phyloP scores from a whole-genome alignment of 345 rosid genomes.

The Acer saccharum region DNA sequence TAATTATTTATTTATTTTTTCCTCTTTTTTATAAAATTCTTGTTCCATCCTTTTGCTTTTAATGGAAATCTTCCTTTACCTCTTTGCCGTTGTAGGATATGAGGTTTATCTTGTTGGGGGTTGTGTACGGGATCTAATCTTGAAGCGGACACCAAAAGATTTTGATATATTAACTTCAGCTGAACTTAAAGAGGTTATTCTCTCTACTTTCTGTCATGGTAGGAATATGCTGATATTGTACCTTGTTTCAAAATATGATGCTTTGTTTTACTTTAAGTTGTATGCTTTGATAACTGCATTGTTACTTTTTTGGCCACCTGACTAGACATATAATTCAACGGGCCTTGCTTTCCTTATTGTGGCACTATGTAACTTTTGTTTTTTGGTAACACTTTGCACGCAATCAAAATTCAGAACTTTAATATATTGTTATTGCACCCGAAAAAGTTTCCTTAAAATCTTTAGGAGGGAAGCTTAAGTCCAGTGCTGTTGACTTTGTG shows the following conservation, averaged over 20 bases:
- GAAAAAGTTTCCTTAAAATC: not conserved
- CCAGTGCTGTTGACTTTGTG: not conserved
- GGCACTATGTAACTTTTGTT: not conserved
- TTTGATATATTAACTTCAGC: slow-evolving; percentile 91
- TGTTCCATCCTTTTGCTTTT: not conserved
- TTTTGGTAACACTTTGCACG: not conserved
- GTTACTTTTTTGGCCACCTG: not conserved
- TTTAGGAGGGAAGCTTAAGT: not conserved
- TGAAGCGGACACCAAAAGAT: slow-evolving; percentile 83
- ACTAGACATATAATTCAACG: not conserved
- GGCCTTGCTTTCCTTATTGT: not conserved
- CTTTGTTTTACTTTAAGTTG: not conserved
- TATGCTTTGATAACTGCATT: not conserved
- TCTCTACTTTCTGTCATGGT: not conserved
- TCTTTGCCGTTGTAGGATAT: slow-evolving; percentile 45
- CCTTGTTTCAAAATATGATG: not conserved
- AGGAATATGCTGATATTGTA: not conserved
- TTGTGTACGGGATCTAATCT: slow-evolving; percentile 89
- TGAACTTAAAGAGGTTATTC: slow-evolving; percentile 77
- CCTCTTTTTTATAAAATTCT: not conserved
- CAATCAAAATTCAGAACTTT: not conserved
- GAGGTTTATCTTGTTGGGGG: slow-evolving; percentile 97
- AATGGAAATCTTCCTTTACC: not conserved
- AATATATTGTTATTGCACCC: not conserved
- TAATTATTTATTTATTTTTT: no score